phyloP scores from a whole-genome alignment of 305 asterid species.

The Solanum hybrid region DNA sequence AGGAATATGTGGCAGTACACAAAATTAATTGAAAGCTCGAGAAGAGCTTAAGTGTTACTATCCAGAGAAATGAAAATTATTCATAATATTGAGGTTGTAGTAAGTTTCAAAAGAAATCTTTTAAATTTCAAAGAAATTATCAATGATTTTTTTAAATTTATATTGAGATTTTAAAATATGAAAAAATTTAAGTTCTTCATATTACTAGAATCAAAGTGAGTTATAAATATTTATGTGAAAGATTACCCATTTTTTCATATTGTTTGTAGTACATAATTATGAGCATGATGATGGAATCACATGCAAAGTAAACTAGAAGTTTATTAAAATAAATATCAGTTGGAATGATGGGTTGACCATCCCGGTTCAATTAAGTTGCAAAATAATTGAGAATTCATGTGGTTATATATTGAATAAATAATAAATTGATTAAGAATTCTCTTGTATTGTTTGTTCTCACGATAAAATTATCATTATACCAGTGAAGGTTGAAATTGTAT shows the following conservation, averaged over 20 bases:
- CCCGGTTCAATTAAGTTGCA: neutral
- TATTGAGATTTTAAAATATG: too few species aligned
- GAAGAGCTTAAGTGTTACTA: neutral
- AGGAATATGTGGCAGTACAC: too few species aligned
- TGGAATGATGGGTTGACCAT: neutral
- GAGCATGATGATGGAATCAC: neutral
- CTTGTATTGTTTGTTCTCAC: neutral
- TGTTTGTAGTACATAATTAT: neutral
- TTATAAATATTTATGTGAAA: too few species aligned
- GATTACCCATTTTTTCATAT: neutral
- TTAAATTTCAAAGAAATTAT: neutral
- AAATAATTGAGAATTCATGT: neutral
- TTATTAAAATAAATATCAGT: neutral
- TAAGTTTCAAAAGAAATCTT: neutral
- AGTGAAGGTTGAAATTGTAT: neutral
- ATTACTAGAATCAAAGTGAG: too few species aligned
- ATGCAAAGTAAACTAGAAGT: neutral
- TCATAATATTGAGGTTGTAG: neutral
- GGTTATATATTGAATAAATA: neutral
- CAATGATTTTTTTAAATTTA: too few species aligned
- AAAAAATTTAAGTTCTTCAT: too few species aligned
- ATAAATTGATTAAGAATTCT: neutral
- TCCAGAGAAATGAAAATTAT: neutral
- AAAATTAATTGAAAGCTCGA: too few species aligned
- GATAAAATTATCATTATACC: neutral